Evolutionary conservation across 2,329 filamentous ascomycete genomes (phyloP).

Genomic region (Setomelanomma holmii): DNA sequence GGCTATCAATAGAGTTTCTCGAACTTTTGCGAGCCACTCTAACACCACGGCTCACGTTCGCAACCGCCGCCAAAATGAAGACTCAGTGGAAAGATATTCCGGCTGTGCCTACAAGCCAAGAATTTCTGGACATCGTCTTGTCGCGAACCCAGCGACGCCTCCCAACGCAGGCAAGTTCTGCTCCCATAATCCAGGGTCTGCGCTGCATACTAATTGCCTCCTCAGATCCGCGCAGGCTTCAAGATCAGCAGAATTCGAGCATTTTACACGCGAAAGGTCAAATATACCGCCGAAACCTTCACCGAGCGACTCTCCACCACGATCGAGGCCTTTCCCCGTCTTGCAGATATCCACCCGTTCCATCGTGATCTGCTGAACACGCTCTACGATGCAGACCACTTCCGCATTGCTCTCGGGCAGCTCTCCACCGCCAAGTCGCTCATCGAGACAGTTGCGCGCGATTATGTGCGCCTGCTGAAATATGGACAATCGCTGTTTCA

Average conservation of each 20-base stretch:
- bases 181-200: too few relatives aligned
- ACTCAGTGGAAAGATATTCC: conserved; percentile 69
- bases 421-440: conserved; percentile 94
- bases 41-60: conserved; percentile 15
- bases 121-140: conserved; percentile 97
- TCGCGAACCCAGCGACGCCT: conserved; percentile 75
- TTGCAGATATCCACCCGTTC: conserved; percentile 96
- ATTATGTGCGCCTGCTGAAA: conserved; percentile 95
- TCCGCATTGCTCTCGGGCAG: conserved; percentile 94
- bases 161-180: conserved; percentile 95
- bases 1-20: conserved; percentile 21
- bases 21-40: conserved; percentile 23
- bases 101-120: conserved; percentile 88
- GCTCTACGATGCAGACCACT: conserved; percentile 71
- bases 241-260: conserved; percentile 93
- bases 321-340: conserved; percentile 84
- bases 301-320: conserved; percentile 91
- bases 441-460: conserved; percentile 93
- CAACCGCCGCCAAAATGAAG: conserved; percentile 42
- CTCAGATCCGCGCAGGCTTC: conserved; percentile 94
- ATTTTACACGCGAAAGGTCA: conserved; percentile 93
- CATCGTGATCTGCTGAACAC: conserved; percentile 92
- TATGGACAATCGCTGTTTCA: conserved; percentile 92
- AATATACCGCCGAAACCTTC: conserved; percentile 97
- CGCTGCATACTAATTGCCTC: conserved; percentile 75